Percentiles rank a stretch among this genome's conserved stretches.
Conservation (phyloP, 176 grass and related monocot species). For the Bonia amplexicaulis region DNA sequence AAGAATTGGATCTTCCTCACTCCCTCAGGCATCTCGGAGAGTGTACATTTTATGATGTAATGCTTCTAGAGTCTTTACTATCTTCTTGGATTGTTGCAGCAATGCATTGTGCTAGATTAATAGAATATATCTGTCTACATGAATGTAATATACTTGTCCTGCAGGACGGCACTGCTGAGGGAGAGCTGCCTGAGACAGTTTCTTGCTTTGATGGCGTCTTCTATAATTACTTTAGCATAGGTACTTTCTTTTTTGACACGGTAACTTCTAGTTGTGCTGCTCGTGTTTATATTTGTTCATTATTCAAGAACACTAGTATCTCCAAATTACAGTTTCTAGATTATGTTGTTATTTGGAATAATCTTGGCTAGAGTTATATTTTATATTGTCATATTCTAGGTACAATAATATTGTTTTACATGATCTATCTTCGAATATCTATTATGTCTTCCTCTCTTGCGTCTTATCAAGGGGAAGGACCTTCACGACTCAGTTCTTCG, state of each 20-base stretch:
- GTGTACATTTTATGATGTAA: slow-evolving; percentile 75
- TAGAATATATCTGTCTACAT: slow-evolving; percentile 2
- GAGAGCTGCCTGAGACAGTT: slow-evolving; percentile 63
- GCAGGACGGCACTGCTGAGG: slow-evolving; percentile 64
- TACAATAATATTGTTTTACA: background rate
- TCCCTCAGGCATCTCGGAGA: slow-evolving; percentile 70
- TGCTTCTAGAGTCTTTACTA: background rate
- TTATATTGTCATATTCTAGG: slow-evolving; percentile 6
- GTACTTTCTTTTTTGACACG: slow-evolving; percentile 36
- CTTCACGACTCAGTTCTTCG: background rate
- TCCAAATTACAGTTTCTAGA: background rate
- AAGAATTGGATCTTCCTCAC: slow-evolving; percentile 65
- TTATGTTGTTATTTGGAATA: slow-evolving; percentile 10
- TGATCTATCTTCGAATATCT: background rate
- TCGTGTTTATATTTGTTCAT: background rate
- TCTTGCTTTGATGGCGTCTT: slow-evolving; percentile 87
- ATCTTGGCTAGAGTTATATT: background rate
- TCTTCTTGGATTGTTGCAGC: background rate
- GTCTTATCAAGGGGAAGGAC: background rate
- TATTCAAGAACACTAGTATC: slow-evolving; percentile 10
- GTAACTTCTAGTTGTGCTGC: background rate
- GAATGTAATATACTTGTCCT: slow-evolving; percentile 10
- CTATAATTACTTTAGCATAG: slow-evolving; percentile 98
- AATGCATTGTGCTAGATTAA: background rate
- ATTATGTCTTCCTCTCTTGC: background rate